Percentiles rank a stretch among this genome's conserved stretches.
Evolutionary conservation across 2,329 filamentous ascomycete genomes (phyloP).

Genomic region (Pseudocercospora macadamiae): DNA sequence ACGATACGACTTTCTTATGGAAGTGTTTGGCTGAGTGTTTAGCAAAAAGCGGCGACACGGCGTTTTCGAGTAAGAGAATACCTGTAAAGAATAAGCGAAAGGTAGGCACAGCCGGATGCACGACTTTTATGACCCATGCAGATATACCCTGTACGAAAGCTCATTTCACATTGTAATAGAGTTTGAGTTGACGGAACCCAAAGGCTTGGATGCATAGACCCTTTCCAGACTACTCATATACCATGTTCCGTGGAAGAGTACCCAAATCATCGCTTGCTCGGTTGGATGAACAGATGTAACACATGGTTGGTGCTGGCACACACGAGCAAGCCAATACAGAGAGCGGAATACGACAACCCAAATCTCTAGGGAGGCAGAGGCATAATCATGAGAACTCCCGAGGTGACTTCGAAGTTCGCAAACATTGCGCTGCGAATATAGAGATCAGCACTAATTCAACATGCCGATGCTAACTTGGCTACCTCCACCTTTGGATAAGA

Average conservation of each 20-base stretch:
- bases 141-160: background rate
- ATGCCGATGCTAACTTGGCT: slow-evolving; percentile 4
- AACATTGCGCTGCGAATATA: background rate
- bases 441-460: background rate
- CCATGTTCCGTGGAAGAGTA: background rate
- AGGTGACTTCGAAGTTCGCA: background rate
- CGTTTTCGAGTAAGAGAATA: background rate
- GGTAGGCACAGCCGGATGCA: background rate
- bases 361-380: background rate
- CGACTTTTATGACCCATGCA: background rate
- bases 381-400: background rate
- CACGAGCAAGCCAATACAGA: background rate
- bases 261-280: background rate
- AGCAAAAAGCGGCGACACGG: background rate
- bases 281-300: background rate
- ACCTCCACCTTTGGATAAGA: slow-evolving; percentile 4
- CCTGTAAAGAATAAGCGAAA: background rate
- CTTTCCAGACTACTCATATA: background rate
- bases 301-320: background rate
- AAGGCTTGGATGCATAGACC: slow-evolving; percentile 1
- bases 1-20: slow-evolving; percentile 62
- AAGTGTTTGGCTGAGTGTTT: slow-evolving; percentile 53
- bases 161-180: background rate
- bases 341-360: background rate
- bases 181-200: slow-evolving; percentile 4